A percentile compares a stretch with the other conserved stretches of the same genome.
phyloP scores from a whole-genome alignment of 2,329 filamentous ascomycete species.

The Clarireedia hainanense region DNA sequence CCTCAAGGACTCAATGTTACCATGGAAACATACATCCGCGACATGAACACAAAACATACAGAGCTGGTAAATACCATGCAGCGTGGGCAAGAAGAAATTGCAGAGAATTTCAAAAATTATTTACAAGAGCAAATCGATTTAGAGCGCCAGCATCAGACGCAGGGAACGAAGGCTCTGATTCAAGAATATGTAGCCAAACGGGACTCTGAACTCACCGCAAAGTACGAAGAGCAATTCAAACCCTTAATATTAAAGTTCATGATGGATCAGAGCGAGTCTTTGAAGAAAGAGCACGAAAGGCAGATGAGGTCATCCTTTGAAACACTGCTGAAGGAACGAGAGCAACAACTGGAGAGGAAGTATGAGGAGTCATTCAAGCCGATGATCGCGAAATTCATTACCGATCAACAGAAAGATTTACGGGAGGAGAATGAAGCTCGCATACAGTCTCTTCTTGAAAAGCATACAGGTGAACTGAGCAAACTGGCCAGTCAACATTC shows the following conservation, averaged over 20 bases:
- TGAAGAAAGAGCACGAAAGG: background rate
- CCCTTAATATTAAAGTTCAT: background rate
- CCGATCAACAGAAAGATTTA: background rate
- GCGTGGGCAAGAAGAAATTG: background rate
- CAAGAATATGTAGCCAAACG: background rate
- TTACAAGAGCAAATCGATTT: background rate
- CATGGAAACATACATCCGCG: background rate
- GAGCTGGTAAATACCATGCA: background rate
- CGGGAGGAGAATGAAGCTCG: slow-evolving; percentile 1
- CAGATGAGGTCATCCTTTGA: background rate
- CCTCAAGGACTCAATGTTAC: background rate
- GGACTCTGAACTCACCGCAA: background rate
- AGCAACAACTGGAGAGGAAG: slow-evolving; percentile 3
- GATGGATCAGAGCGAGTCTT: background rate
- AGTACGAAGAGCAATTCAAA: slow-evolving; percentile 7
- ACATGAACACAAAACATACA: background rate
- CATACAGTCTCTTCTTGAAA: background rate
- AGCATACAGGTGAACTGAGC: background rate
- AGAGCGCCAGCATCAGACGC: too few relatives aligned
- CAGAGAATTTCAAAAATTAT: background rate
- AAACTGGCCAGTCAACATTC: background rate
- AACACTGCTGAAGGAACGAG: background rate
- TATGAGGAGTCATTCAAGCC: slow-evolving; percentile 4
- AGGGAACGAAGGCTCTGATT: background rate
- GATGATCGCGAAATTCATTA: background rate